Base-by-base conservation (phyloP, 768 basidiomycete genomes). In the Suillus plorans region DNA sequence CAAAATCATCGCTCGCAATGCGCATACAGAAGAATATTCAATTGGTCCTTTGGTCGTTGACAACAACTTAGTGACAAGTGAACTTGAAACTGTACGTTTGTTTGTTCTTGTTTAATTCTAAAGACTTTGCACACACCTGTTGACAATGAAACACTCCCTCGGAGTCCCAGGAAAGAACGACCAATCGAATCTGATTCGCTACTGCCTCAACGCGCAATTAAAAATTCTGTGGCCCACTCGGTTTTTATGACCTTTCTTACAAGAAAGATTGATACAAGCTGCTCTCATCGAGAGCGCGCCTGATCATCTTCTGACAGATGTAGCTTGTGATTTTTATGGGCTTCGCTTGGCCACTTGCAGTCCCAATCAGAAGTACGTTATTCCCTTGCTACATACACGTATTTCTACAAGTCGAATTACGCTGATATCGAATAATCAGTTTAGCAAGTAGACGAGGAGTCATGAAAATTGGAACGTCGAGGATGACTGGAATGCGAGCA, bases 271-370 rank as follows among this genome's bases (percentile, higher is more conserved):
- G 88, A 87, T 92, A 57, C 92, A 94, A 76, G 90, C 90, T 5
- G 90, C 89, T 10, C 80, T 94, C 16, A 90, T 94, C 66, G 85
- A 83, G 63, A 89, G 86, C 69, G 90, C 90, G 6, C 93, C 94
- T 76, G 84, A 79, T 61, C 92, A 94, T 74, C 85, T 94, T 34
- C 82, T 94, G 37, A 94, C 93, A 0, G 95, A 96, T 78, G 85
- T 92, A 63, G 84, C 89, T 14, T 97, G 95, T 72, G 94, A 97
- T 72, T 96, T 91, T 75, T 97, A 97, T 73, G 95, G 95, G 4
- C 83, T 89, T 20, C 83, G 85, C 61, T 81, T 95, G 42, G 92
- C 92, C 9, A n/a, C n/a, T n/a, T n/a, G n/a, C n/a, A n/a, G n/a
- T 67, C 80, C 94, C 18, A 93, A 95, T 73, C 92, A 95, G 75